Evolutionary conservation across 2,329 filamentous ascomycete species (phyloP).

Genomic region (Thielaviopsis punctulata): DNA sequence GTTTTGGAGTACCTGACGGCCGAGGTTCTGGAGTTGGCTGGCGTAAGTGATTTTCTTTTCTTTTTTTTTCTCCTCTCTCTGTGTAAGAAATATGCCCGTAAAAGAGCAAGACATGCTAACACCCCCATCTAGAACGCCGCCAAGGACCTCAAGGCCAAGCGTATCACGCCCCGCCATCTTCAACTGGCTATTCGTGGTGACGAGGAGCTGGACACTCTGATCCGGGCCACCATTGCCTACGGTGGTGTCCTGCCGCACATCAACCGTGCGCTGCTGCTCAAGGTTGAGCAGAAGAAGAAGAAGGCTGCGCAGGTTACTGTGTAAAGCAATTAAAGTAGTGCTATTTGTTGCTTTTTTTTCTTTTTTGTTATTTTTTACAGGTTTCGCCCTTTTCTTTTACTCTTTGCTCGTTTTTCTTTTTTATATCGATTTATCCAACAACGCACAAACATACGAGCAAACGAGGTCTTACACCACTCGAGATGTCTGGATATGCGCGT

Average conservation of each 20-base stretch:
- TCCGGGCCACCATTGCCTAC: constrained; percentile 93
- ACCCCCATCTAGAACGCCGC: constrained; percentile 57
- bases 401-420: background rate
- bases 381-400: background rate
- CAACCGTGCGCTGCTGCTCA: constrained; percentile 88
- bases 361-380: background rate
- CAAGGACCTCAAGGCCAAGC: constrained; percentile 99
- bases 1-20: constrained; percentile 96
- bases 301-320: constrained; percentile 20
- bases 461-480: background rate
- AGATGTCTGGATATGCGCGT: no score
- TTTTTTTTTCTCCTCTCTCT: background rate
- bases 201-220: constrained; percentile 93
- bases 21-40: constrained; percentile 93
- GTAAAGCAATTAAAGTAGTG: constrained; percentile 4
- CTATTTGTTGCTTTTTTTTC: background rate
- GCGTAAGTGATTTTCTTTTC: constrained; percentile 36
- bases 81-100: no score
- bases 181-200: constrained; percentile 97
- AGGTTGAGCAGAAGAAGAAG: constrained; percentile 97
- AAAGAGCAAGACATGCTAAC: constrained; percentile 16
- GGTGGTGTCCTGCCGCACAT: constrained; percentile 97
- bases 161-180: constrained; percentile 92
- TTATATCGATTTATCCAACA: background rate
- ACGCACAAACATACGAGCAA: background rate